A percentile compares a stretch with the other conserved stretches of the same genome.
Conservation (phyloP, 2,329 filamentous ascomycete species). For the Botrytis squamosa region DNA sequence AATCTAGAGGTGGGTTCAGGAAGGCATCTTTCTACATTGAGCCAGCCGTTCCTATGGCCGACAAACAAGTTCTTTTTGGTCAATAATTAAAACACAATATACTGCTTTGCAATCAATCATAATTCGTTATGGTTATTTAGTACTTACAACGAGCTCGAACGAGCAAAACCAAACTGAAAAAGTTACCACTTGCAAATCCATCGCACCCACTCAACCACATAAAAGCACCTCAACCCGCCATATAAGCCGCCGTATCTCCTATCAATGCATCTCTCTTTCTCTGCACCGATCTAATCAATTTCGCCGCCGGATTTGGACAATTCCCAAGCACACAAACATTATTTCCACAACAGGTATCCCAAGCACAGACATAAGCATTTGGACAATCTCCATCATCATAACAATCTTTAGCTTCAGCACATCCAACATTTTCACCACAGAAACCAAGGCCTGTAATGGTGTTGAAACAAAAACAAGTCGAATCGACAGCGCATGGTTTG, state of each 20-base stretch:
- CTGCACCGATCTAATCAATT: background rate
- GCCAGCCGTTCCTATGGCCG: accelerated
- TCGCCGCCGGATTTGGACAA: slow-evolving; percentile 15
- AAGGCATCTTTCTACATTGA: too few species aligned
- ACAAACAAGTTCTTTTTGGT: background rate
- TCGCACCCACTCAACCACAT: background rate
- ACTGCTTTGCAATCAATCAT: background rate
- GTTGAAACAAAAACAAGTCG: slow-evolving; percentile 18
- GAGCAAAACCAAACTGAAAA: background rate
- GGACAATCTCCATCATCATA: slow-evolving; percentile 18
- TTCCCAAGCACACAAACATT: slow-evolving; percentile 20
- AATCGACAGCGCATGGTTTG: slow-evolving; percentile 12
- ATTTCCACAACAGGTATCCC: slow-evolving; percentile 18
- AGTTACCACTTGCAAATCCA: background rate
- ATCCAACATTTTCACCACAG: slow-evolving; percentile 11
- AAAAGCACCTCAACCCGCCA: background rate
- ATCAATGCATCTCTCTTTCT: slow-evolving; percentile 3
- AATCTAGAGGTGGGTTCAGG: too few species aligned
- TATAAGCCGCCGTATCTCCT: slow-evolving; percentile 16
- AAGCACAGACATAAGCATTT: slow-evolving; percentile 16
- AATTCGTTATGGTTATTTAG: too few species aligned
- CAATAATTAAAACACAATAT: background rate
- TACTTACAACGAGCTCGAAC: background rate
- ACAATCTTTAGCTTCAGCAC: slow-evolving; percentile 4
- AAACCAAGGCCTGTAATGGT: slow-evolving; percentile 1